phyloP scores from a whole-genome alignment of 78 protist species.

The Anaeramoeba flamelloides region DNA sequence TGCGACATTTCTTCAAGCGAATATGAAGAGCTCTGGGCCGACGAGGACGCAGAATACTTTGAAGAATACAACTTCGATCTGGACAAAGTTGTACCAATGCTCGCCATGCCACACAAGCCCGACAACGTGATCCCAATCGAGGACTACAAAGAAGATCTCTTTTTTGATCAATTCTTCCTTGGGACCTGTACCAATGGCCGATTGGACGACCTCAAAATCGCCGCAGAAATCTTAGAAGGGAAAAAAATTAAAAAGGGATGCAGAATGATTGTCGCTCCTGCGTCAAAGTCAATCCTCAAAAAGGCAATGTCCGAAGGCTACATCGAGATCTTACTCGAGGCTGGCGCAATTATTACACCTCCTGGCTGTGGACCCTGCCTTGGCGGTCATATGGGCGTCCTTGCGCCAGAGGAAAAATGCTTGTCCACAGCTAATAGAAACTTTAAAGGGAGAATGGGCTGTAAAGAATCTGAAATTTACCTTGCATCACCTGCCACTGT shows the following conservation, averaged over 20 bases:
- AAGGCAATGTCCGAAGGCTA: background rate
- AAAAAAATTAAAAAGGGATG: background rate
- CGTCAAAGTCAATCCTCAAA: background rate
- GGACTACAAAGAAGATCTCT: conserved; percentile 5
- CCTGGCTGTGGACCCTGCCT: conserved; percentile 10
- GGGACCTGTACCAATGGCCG: conserved; percentile 48
- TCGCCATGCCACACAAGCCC: conserved; percentile 17
- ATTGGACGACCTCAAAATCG: conserved; percentile 37
- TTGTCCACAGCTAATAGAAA: conserved; percentile 71
- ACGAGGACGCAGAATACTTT: conserved; percentile 30
- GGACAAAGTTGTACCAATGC: conserved; percentile 30
- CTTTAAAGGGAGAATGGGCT: conserved; percentile 65
- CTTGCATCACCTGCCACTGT: conserved; percentile 70
- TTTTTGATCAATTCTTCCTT: conserved; percentile 25
- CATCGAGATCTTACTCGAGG: conserved; percentile 9
- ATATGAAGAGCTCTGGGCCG: no score
- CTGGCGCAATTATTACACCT: conserved; percentile 33
- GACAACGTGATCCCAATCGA: background rate
- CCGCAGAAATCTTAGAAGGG: conserved; percentile 37
- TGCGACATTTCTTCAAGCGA: background rate
- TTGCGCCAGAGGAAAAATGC: conserved; percentile 15
- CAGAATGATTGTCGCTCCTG: background rate
- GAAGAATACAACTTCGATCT: conserved; percentile 21
- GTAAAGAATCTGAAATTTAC: conserved; percentile 37
- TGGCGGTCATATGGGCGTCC: background rate